phyloP scores from a whole-genome alignment of 148 eudicot genomes.

The Polygonum aviculare region DNA sequence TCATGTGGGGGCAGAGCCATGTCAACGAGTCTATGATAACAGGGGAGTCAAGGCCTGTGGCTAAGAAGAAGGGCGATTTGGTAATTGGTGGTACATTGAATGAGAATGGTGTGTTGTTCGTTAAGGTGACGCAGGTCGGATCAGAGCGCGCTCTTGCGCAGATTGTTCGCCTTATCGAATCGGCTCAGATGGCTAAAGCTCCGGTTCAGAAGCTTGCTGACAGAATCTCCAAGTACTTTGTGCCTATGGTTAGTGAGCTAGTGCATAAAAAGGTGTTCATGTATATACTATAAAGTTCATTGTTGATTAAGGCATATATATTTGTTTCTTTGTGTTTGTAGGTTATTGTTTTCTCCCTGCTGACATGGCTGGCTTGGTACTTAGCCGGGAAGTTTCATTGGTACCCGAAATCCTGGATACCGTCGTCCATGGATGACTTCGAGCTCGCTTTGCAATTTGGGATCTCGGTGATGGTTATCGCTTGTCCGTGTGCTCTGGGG shows the following conservation, averaged over 20 bases:
- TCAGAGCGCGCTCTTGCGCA: constrained; percentile 94
- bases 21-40: constrained; percentile 97
- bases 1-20: constrained; percentile 85
- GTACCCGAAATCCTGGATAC: constrained; percentile 86
- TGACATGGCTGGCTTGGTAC: constrained; percentile 84
- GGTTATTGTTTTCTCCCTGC: constrained; percentile 62
- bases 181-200: constrained; percentile 99
- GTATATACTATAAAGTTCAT: background rate
- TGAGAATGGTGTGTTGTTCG: constrained; percentile 76
- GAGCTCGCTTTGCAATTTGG: constrained; percentile 97
- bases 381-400: constrained; percentile 55
- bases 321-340: constrained; percentile 17
- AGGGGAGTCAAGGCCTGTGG: constrained; percentile 84
- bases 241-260: constrained; percentile 62
- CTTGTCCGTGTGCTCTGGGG: constrained; percentile 97
- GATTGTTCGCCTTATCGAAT: constrained; percentile 85
- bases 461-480: constrained; percentile 96
- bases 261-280: background rate
- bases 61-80: constrained; percentile 66
- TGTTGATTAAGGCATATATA: background rate
- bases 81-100: constrained; percentile 95
- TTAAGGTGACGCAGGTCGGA: constrained; percentile 76
- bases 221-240: constrained; percentile 78
- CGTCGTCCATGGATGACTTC: constrained; percentile 83
- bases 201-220: constrained; percentile 96